phyloP scores from a whole-genome alignment of 108 stramenopile species.

The Mayamaea pseudoterrestris region DNA sequence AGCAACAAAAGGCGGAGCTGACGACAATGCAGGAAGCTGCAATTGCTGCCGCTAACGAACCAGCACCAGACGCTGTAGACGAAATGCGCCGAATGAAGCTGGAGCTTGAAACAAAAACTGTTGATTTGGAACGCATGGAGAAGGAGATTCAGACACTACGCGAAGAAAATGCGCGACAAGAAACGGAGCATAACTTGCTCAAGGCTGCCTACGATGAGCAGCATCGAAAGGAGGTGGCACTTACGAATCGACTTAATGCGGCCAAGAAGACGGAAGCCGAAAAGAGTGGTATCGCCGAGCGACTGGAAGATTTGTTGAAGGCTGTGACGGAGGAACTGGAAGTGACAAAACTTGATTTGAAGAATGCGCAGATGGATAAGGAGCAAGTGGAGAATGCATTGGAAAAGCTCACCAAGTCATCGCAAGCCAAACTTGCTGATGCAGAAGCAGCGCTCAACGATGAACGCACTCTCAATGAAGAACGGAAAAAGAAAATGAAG shows the following conservation, averaged over 20 bases:
- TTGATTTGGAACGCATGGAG: neutral
- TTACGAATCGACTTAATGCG: slow-evolving; percentile 57
- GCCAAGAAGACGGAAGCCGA: slow-evolving; percentile 67
- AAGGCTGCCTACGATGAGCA: slow-evolving; percentile 35
- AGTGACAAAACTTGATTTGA: neutral
- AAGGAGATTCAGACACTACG: neutral
- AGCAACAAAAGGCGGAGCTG: too few species aligned
- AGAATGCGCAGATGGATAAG: slow-evolving; percentile 37
- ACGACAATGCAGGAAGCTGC: too few species aligned
- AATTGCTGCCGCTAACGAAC: too few species aligned
- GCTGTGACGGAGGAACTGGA: slow-evolving; percentile 29
- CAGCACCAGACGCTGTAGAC: neutral
- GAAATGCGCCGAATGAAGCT: slow-evolving; percentile 4
- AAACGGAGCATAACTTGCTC: neutral
- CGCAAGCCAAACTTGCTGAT: slow-evolving; percentile 23
- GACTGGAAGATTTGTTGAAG: slow-evolving; percentile 45
- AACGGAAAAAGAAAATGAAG: slow-evolving; percentile 80
- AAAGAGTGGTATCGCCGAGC: slow-evolving; percentile 43
- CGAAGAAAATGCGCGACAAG: neutral
- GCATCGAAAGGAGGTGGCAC: slow-evolving; percentile 41
- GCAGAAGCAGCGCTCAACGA: slow-evolving; percentile 49
- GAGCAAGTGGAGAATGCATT: slow-evolving; percentile 42
- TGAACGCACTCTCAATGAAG: slow-evolving; percentile 65
- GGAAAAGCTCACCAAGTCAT: slow-evolving; percentile 10
- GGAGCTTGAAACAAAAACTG: slow-evolving; percentile 10